Evolutionary conservation across 2,329 filamentous ascomycete genomes (phyloP).

Genomic region (Cryphonectria japonica): DNA sequence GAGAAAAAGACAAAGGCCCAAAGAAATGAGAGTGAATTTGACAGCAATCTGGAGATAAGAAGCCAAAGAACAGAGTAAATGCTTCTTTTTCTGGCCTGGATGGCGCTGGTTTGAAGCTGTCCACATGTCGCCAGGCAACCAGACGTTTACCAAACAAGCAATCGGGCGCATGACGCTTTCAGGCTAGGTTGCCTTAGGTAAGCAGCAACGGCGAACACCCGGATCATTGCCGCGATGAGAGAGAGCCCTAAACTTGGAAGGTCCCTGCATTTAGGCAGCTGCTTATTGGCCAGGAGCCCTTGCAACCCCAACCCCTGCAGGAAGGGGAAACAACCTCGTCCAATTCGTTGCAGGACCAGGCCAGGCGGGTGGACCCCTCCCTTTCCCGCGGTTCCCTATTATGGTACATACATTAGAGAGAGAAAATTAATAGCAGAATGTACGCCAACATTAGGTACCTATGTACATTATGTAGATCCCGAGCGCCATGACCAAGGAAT

Average conservation of each 20-base stretch:
- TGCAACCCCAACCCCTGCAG: not conserved
- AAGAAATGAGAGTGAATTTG: not conserved
- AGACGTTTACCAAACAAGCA: not conserved
- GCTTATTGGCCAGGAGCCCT: not conserved
- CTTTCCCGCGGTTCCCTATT: conserved; percentile 16
- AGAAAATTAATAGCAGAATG: no score
- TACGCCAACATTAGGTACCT: not conserved
- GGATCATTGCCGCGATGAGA: not conserved
- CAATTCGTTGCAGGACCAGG: not conserved
- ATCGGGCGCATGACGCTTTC: not conserved
- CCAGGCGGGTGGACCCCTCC: conserved; percentile 20
- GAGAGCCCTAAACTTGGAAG: not conserved
- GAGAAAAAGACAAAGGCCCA: not conserved
- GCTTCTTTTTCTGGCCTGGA: not conserved
- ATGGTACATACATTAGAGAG: not conserved
- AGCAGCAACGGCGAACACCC: conserved; percentile 3
- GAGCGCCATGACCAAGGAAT: not conserved
- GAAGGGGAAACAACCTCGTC: not conserved
- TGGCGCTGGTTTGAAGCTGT: not conserved
- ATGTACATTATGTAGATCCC: not conserved
- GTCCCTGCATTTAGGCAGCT: not conserved
- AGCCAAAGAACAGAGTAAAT: no score
- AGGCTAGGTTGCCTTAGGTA: conserved; percentile 6
- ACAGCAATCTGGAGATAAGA: not conserved
- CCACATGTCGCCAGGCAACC: not conserved